Conservation (phyloP, 176 grass and related monocot genomes). For the Areca catechu region DNA sequence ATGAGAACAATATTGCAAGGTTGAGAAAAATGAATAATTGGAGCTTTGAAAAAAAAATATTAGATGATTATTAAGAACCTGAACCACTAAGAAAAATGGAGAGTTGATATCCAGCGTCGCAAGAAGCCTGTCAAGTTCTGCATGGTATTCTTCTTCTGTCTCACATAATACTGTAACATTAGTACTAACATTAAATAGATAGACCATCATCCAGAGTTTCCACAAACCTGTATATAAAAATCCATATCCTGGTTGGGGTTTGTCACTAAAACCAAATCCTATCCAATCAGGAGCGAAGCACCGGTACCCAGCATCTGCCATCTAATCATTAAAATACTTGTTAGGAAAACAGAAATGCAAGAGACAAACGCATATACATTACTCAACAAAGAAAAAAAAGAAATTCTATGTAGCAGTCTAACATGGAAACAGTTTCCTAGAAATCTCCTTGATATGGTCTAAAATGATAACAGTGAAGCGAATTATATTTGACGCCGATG, state of each 20-base stretch:
- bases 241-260: slow-evolving; percentile 90
- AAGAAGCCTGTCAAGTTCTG: slow-evolving; percentile 72
- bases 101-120: slow-evolving; percentile 50
- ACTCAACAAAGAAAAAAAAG: not conserved
- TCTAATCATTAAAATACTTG: slow-evolving; percentile 44
- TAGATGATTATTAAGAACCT: slow-evolving; percentile 38
- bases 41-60: no score
- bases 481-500: no score
- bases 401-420: not conserved
- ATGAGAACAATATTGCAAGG: no score
- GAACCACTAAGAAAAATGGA: slow-evolving; percentile 83
- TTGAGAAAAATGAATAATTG: no score
- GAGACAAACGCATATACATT: not conserved
- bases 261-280: slow-evolving; percentile 96
- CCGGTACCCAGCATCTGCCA: slow-evolving; percentile 76
- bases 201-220: slow-evolving; percentile 5
- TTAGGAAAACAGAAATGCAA: slow-evolving; percentile 25
- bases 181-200: no score
- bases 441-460: no score
- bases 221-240: slow-evolving; percentile 78
- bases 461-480: no score
- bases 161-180: slow-evolving; percentile 4
- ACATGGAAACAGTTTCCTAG: no score
- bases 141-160: slow-evolving; percentile 87
- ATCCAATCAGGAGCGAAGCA: slow-evolving; percentile 96